These are phyloP conservation scores for Vaccinium vitisidaea DNA, from an alignment of 148 eudicot genomes.

Conservation along the genomic window DNA sequence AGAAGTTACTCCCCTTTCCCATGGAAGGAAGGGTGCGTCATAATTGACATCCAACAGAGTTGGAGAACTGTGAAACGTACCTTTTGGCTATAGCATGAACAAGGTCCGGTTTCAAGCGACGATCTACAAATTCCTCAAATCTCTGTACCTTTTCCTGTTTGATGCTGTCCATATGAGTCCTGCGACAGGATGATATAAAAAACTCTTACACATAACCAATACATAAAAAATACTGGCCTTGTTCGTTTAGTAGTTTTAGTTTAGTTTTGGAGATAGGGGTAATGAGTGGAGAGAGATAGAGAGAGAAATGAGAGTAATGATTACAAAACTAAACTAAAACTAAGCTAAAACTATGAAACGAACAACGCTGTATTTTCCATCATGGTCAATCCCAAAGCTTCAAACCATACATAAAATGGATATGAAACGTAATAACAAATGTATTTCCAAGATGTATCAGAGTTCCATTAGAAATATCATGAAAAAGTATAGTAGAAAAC, in stretches of 20 bases:
- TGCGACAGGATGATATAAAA: not conserved
- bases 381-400: not conserved
- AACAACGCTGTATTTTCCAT: not conserved
- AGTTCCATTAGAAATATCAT: not conserved
- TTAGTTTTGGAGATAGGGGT: no score
- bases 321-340: no score
- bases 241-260: no score
- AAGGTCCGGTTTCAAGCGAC: constrained; percentile 82
- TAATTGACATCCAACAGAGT: not conserved
- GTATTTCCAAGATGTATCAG: not conserved
- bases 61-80: constrained; percentile 28
- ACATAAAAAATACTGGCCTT: not conserved
- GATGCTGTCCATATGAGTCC: constrained; percentile 49
- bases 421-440: not conserved
- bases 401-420: not conserved
- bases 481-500: not conserved
- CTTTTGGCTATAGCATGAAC: constrained; percentile 73
- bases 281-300: no score
- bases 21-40: not conserved
- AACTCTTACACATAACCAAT: not conserved
- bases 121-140: constrained; percentile 84
- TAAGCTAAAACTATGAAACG: no score
- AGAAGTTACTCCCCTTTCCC: not conserved
- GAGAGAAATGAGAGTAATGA: no score
- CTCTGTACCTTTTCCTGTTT: constrained; percentile 56